A percentile compares a stretch with the other conserved stretches of the same genome.
These are phyloP conservation scores for Lodderomyces theae DNA, from an alignment of 1,139 yeast species.

Conservation along the genomic window DNA sequence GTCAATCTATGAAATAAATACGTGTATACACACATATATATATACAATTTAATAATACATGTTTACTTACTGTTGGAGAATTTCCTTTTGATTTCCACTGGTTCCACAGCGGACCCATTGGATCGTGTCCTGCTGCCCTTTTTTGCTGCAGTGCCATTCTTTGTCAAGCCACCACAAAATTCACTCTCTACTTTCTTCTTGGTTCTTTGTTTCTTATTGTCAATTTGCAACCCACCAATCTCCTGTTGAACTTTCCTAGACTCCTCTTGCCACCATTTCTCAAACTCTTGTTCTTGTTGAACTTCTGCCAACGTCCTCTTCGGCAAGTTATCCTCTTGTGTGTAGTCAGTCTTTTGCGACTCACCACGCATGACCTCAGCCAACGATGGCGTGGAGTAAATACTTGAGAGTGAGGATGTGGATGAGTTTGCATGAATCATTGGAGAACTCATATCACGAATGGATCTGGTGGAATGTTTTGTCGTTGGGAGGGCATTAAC, in stretches of 20 bases:
- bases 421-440: slow-evolving; percentile 9
- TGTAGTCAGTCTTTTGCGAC: slow-evolving; percentile 42
- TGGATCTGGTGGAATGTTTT: slow-evolving; percentile 7
- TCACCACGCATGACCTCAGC: slow-evolving; percentile 45
- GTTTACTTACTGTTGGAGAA: not conserved
- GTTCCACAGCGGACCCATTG: not conserved
- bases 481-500: slow-evolving; percentile 1
- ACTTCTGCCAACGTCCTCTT: slow-evolving; percentile 59
- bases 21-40: too few relatives aligned
- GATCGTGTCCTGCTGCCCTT: too few relatives aligned
- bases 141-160: too few relatives aligned
- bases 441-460: slow-evolving; percentile 4
- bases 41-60: not conserved
- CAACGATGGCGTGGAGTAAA: slow-evolving; percentile 24
- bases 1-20: slow-evolving; percentile 21
- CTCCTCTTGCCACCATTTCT: slow-evolving; percentile 80
- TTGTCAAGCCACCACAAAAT: not conserved
- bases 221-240: slow-evolving; percentile 18
- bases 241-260: slow-evolving; percentile 55
- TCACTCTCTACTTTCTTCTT: not conserved
- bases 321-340: slow-evolving; percentile 27
- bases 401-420: slow-evolving; percentile 12
- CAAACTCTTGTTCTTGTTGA: slow-evolving; percentile 78
- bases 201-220: slow-evolving; percentile 4
- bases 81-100: not conserved